Evolutionary conservation across 78 protist species (phyloP), one percentile per base, ranked within the genome.

Genomic region (Protostelium mycophagum): DNA sequence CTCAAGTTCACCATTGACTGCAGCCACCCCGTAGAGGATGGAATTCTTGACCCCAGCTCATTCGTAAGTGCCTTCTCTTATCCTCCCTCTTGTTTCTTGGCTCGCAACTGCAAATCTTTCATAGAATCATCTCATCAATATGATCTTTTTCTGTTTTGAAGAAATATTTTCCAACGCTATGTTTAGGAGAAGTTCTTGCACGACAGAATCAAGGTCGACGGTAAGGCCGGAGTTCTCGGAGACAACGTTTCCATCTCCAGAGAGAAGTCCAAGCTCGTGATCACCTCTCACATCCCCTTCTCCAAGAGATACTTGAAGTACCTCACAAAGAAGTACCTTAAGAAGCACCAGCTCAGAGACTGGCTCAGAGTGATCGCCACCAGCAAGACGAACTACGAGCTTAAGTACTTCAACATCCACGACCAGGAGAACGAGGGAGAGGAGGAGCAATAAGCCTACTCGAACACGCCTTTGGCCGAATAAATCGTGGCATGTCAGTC

Each of bases 231-330:
- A 85, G 95, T 97, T 92, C 95, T 97, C 28, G 98, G 97, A 83
- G 92, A 90, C 35, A 29, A 10, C 31, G 96, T 97, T 34, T n/a
- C 88, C 29, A 63, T 97, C 93, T 0, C 90, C 36, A 35, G 86
- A 35, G 96, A 93, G 85, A 89, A 89, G 90, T 37, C 85, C 28
- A 63, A 88, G 89, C 84, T 96, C 38, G 16, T 86, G 34, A 87
- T 97, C 84, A 29, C 88, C 25, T 35, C 97, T 85, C 86, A 84
- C 87, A 34, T 63, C 88, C 84, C 92, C 37, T 90, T 96, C 96
- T 84, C 94, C 39, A 97, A 97, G 96, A 73, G 98, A 38, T 98
- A 98, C 96, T 38, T 98, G 35, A 98, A 98, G 96, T 98, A 97
- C 93, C 90, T 98, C 39, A 91, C 99, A 84, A 97, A 98, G 98